Evolutionary conservation across 768 basidiomycete genomes (phyloP).

Genomic region (Tricholoma hemisulphureum): DNA sequence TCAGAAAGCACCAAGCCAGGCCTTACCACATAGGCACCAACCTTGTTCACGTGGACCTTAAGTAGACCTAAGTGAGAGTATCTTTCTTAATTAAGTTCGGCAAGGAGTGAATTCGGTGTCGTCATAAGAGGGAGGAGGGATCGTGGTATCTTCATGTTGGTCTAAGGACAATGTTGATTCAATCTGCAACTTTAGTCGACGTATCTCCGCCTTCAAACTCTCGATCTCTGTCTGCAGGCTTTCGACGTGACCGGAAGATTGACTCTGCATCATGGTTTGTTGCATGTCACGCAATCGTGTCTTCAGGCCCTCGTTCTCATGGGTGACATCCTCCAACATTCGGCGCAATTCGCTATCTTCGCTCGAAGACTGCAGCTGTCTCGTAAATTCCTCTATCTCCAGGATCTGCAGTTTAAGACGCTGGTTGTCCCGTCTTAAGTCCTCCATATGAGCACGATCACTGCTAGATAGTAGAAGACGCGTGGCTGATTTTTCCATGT

Average conservation of each 20-base stretch:
- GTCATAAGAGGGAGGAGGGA: conserved; percentile 20
- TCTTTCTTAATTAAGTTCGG: too few relatives aligned
- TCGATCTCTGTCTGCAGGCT: conserved; percentile 10
- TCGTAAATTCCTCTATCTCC: conserved; percentile 33
- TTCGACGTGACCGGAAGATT: conserved; percentile 5
- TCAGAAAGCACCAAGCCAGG: too few relatives aligned
- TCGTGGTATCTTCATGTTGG: conserved; percentile 7
- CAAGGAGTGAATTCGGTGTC: conserved; percentile 2
- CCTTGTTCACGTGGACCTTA: too few relatives aligned
- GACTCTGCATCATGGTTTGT: conserved; percentile 2
- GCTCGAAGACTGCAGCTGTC: conserved; percentile 29
- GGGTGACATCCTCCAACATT: conserved; percentile 26
- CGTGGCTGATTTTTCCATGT: conserved; percentile 37
- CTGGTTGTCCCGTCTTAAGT: conserved; percentile 33
- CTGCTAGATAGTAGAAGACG: conserved; percentile 32
- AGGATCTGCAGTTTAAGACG: conserved; percentile 28
- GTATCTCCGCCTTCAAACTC: conserved; percentile 12
- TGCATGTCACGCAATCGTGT: conserved; percentile 27
- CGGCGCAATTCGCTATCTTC: conserved; percentile 25
- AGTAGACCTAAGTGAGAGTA: background rate
- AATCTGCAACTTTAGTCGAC: conserved; percentile 9
- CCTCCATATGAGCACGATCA: conserved; percentile 31
- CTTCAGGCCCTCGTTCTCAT: conserved; percentile 38
- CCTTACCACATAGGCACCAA: too few relatives aligned
- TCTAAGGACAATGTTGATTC: conserved; percentile 4